Evolutionary conservation across 2,329 filamentous ascomycete species (phyloP), one percentile per base, ranked within the genome.

Genomic region (Penicillium digitatum): DNA sequence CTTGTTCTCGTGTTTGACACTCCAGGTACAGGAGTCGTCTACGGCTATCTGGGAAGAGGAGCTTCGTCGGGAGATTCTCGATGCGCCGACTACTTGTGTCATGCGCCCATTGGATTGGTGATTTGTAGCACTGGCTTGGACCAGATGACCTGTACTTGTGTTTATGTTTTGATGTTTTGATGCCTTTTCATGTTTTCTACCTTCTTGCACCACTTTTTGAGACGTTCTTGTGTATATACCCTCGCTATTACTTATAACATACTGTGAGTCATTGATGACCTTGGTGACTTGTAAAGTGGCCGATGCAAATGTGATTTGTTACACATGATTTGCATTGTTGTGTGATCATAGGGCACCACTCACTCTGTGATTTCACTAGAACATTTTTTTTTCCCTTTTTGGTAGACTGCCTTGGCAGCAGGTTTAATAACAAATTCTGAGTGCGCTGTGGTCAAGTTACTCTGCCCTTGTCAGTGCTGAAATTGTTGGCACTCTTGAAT

Each of bases 1-100:
- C 27, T 62, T 75, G 12, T 66, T 74, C 42, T 64, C 63, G 6
- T 76, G 71, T 54, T 55, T 75, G 49, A 71, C 69, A 1, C 53
- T 75, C 24, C 63, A 63, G n/a, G 56, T 64, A 1, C 53, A 54
- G 24, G 57, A 62, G 24, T 55, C 63, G 1, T 56, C 53, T n/a
- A 57, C 69, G 51, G 58, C 58, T 29, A 38, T 54, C 6, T 74
- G 69, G 71, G 70, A 73, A 54, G 45, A 58, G 37, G 62, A 66
- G 24, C 54, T 76, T 26, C 70, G 72, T 39, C 53, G 60, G 16
- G 73, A 76, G 55, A 71, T 76, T 44, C 59, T 74, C 6, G 58
- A 62, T 49, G 72, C 69, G 14, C 72, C 72, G 47, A 73, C 70
- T 27, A 71, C 65, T 51, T 73, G 74, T 60, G 54, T 62, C n/a